Percentiles rank a stretch among this genome's conserved stretches.
These are phyloP conservation scores for Globisporangium recalcitrans DNA, from an alignment of 352 stramenopile genomes.

Conservation along the genomic window DNA sequence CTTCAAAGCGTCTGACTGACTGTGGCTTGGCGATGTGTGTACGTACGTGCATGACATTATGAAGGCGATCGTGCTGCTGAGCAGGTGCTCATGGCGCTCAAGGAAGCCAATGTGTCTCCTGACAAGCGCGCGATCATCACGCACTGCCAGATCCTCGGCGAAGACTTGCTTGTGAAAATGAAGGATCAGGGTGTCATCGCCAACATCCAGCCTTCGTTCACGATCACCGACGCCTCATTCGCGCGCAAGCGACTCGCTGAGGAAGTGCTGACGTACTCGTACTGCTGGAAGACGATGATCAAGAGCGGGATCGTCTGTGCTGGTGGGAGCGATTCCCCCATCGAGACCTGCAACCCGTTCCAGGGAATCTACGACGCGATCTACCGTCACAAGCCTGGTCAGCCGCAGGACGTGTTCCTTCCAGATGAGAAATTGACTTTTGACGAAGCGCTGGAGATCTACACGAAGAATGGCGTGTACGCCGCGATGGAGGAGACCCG, in stretches of 20 bases:
- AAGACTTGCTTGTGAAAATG: slow-evolving; percentile 72
- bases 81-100: slow-evolving; percentile 68
- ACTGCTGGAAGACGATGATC: slow-evolving; percentile 86
- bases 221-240: slow-evolving; percentile 81
- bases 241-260: slow-evolving; percentile 68
- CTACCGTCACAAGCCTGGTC: slow-evolving; percentile 52
- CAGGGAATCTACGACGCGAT: slow-evolving; percentile 88
- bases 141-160: slow-evolving; percentile 85
- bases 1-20: slow-evolving; percentile 8
- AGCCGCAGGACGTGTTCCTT: slow-evolving; percentile 47
- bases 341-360: slow-evolving; percentile 86
- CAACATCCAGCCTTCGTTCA: slow-evolving; percentile 88
- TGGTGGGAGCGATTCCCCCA: slow-evolving; percentile 78
- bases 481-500: slow-evolving; percentile 50
- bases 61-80: slow-evolving; percentile 63
- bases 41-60: too few species aligned
- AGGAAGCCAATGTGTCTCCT: slow-evolving; percentile 34
- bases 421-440: slow-evolving; percentile 69
- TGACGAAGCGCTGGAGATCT: slow-evolving; percentile 67
- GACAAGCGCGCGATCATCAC: slow-evolving; percentile 81
- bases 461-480: slow-evolving; percentile 74
- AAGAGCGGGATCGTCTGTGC: slow-evolving; percentile 66
- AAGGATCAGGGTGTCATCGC: slow-evolving; percentile 67
- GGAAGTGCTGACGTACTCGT: slow-evolving; percentile 55
- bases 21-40: neutral